Base-by-base conservation (phyloP, 768 basidiomycete genomes). In the Mrakia frigida region DNA sequence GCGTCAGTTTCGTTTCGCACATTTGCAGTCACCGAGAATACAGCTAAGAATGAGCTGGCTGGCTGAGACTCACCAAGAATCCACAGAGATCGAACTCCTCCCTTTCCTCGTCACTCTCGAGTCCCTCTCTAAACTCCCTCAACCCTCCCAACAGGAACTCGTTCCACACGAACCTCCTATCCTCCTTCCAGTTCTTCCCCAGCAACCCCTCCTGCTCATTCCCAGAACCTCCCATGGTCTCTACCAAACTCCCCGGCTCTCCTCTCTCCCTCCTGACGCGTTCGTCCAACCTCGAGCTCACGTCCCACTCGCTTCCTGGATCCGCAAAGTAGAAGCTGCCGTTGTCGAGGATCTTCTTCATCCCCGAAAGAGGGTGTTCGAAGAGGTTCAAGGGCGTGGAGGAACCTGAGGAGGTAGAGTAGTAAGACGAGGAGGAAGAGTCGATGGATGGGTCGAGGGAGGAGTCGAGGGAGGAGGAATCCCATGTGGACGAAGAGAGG, bases 251-350 rank as follows among this genome's bases (percentile, higher is more conserved):
- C 25, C 43, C 21, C 37, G 76, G 69, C 56, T 84, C 73, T 82
- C 83, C 80, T n/a, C 80, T 87, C 87, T 82, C 88, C 85, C 76
- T 86, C 84, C 70, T 94, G 78, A 83, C 83, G 4, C 94, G 88
- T 46, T 89, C 87, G 23, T 90, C 85, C 53, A 98, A 86, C 63
- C 95, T 86, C 1, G 92, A 90, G 6, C 94, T 94, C 41, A 98
- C 85, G 83, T 98, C 95, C 93, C 95, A 98, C 10, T 87, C 86
- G 0, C 91, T 88, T 80, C 90, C 89, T 2, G 70, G 60, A 37
- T 90, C 81, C 2, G 97, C 90, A 81, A 92, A 97, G 84, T 98
- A 99, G 85, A 99, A 99, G 1, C 91, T 89, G 7, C 94, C 94
- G 33, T 91, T 91, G 41, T 92, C 91, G 6, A 99, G 85, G 74